phyloP scores from a whole-genome alignment of 352 stramenopile species.

The Pseudoperonospora humuli region DNA sequence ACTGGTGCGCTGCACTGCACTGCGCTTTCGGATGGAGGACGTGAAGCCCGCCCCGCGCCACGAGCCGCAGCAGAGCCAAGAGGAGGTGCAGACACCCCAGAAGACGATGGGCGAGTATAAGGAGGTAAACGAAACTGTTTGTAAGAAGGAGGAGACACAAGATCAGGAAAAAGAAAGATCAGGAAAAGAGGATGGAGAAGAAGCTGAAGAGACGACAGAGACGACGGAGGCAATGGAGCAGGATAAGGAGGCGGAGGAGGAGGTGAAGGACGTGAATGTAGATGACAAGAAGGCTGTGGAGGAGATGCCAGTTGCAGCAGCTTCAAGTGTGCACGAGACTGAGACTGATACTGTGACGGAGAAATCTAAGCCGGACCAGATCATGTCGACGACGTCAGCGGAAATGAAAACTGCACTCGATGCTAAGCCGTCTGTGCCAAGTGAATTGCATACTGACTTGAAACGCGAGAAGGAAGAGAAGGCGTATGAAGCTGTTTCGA shows the following conservation, averaged over 20 bases:
- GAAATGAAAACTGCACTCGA: constrained; percentile 2
- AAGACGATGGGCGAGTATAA: constrained; percentile 1
- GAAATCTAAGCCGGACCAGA: constrained; percentile 1
- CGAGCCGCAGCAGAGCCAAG: constrained; percentile 6
- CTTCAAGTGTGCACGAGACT: not conserved
- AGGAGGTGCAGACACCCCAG: not conserved
- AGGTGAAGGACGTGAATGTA: not conserved
- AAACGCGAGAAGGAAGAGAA: constrained; percentile 1
- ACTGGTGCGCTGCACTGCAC: constrained; percentile 1
- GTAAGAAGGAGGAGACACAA: not conserved
- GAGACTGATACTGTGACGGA: not conserved
- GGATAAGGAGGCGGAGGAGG: not conserved
- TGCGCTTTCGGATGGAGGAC: constrained; percentile 17
- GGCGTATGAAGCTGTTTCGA: not conserved
- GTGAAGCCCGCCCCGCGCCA: constrained; percentile 9
- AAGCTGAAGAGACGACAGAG: not conserved
- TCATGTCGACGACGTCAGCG: constrained; percentile 1
- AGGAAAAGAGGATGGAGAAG: not conserved
- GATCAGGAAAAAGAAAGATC: not conserved
- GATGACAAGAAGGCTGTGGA: not conserved
- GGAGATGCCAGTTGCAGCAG: not conserved
- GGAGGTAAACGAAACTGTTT: not conserved
- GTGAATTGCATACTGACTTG: not conserved
- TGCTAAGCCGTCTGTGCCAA: not conserved
- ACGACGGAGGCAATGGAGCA: not conserved